Base-by-base conservation (phyloP, 1,139 yeast species). In the Hemisphaericaspora xylanilytica region DNA sequence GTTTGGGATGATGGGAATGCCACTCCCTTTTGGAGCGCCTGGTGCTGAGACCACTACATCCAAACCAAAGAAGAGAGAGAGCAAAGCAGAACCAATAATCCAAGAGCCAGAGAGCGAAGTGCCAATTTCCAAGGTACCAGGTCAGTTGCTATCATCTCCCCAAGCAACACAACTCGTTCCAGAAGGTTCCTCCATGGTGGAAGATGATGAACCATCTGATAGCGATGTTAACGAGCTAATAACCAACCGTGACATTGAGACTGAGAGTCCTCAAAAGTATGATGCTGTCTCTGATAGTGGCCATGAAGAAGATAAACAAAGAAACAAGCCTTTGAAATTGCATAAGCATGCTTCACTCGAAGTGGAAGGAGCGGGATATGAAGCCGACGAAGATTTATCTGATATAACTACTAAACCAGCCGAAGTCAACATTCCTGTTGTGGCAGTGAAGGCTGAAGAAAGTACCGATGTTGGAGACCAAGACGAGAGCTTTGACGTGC, bases 351-450 rank as follows among this genome's bases (percentile, higher is more conserved):
- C 33, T n/a, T 32, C 41, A 8, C 33, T 57, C 4, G 73, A 67
- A 6, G 42, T 53, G 2, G 73, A 66, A 42, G 56, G 53, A 5
- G 58, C 73, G 4, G 75, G 75, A 0, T 70, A 70, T 44, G 75
- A 70, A 28, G 74, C 77, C 2, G 75, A 69, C 43, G 73, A 62
- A 39, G 75, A 70, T 39, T 49, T 61, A 17, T 67, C 73, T 8
- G 74, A 68, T 46, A 51, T 56, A 30, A 17, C 31, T 12, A 53
- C 61, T 10, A 56, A 43, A 41, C 43, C 45, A 13, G 17, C 32
- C 10, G 37, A 39, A 14, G 20, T 18, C 33, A 36, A 32, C n/a
- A 10, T 15, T 14, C 10, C 37, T 5, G 32, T 16, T 22, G 24
- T 18, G 51, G 7, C 28, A 12, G 15, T 12, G 4, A 20, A 28